These are phyloP conservation scores for Penicillium flavigenum DNA, from an alignment of 495 filamentous ascomycete genomes.

Conservation along the genomic window DNA sequence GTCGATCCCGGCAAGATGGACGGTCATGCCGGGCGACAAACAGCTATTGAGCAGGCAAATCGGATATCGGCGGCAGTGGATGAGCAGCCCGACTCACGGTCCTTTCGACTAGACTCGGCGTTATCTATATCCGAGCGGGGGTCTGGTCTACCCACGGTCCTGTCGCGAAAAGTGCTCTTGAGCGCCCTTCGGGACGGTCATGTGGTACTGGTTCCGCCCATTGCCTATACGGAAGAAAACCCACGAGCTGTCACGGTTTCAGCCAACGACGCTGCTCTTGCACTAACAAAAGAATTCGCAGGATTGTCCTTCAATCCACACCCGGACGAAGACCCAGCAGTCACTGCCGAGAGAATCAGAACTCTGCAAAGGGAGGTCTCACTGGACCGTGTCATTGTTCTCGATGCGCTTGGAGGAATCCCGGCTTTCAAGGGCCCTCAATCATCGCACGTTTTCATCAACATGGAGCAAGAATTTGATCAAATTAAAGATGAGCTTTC, in stretches of 20 bases:
- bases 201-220: conserved; percentile 72
- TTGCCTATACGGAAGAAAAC: conserved; percentile 63
- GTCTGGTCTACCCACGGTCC: conserved; percentile 42
- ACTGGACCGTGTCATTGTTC: conserved; percentile 82
- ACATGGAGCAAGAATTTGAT: conserved; percentile 86
- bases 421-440: conserved; percentile 66
- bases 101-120: conserved; percentile 66
- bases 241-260: conserved; percentile 55
- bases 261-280: conserved; percentile 67
- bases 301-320: conserved; percentile 46
- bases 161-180: conserved; percentile 60
- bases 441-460: conserved; percentile 85
- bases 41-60: conserved; percentile 63
- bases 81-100: conserved; percentile 59
- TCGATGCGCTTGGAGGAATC: conserved; percentile 87
- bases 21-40: conserved; percentile 37
- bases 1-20: conserved; percentile 61
- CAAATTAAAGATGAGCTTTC: conserved; percentile 62
- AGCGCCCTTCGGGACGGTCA: conserved; percentile 69
- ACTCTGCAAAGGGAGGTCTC: conserved; percentile 55
- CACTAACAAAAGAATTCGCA: conserved; percentile 70
- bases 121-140: conserved; percentile 45
- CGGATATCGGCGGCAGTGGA: conserved; percentile 74
- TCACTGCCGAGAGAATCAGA: conserved; percentile 44
- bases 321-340: conserved; percentile 47